A percentile compares a stretch with the other conserved stretches of the same genome.
Conservation (phyloP, 2,329 filamentous ascomycete genomes). For the Aphanoascus verrucosus region DNA sequence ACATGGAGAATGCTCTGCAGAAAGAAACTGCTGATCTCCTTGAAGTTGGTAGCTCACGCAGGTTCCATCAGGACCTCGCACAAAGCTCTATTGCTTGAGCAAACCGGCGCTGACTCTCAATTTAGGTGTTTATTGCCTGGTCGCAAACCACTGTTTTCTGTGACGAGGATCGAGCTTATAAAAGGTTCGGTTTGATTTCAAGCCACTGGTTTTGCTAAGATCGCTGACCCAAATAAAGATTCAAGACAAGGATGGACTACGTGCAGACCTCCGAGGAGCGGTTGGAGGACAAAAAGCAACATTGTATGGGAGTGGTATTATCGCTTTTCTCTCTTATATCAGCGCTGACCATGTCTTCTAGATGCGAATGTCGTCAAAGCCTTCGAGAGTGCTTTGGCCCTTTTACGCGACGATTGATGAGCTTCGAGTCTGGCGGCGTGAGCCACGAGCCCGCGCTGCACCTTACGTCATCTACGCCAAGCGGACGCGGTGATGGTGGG, state of each 20-base stretch:
- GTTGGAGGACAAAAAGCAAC: conserved; percentile 63
- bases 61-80: too few relatives aligned
- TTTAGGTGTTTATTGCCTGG: conserved; percentile 70
- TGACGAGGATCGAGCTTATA: conserved; percentile 66
- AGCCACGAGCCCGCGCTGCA: not conserved
- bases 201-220: not conserved
- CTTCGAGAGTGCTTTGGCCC: conserved; percentile 39
- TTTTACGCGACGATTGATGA: conserved; percentile 30
- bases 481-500: not conserved
- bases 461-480: conserved; percentile 13
- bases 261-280: conserved; percentile 63
- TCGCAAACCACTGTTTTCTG: conserved; percentile 58
- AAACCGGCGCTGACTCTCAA: not conserved
- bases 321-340: not conserved
- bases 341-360: conserved; percentile 17
- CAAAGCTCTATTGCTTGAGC: not conserved
- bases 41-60: conserved; percentile 44
- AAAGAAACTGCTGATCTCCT: conserved; percentile 58
- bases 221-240: conserved; percentile 34
- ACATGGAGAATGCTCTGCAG: conserved; percentile 54
- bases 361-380: conserved; percentile 38
- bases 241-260: conserved; percentile 67
- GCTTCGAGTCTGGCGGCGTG: too few relatives aligned
- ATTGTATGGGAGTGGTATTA: conserved; percentile 52
- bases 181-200: conserved; percentile 46